Conservation (phyloP, 495 filamentous ascomycete genomes). For the Barbatosphaeria neglecta region DNA sequence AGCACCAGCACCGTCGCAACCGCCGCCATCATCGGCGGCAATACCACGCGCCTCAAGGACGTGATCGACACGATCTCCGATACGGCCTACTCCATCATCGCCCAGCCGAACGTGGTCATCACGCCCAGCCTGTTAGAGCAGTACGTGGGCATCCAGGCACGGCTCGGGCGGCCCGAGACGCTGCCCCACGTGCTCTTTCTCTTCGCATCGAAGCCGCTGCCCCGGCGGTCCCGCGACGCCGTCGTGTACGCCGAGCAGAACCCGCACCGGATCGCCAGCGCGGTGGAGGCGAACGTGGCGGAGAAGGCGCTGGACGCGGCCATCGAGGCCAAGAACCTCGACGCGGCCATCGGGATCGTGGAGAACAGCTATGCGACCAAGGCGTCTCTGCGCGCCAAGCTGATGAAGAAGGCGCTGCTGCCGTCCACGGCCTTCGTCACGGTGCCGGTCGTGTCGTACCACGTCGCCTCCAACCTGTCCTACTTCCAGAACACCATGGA, state of each 20-base stretch:
- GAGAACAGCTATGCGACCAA: conserved; percentile 62
- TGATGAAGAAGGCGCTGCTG: conserved; percentile 32
- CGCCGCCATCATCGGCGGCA: background rate
- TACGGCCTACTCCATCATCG: conserved; percentile 52
- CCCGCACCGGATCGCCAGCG: conserved; percentile 55
- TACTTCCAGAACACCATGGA: conserved; percentile 60
- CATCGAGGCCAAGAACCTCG: conserved; percentile 61
- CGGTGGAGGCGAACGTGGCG: conserved; percentile 55
- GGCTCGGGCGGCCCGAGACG: conserved; percentile 57
- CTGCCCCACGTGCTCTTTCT: conserved; percentile 71
- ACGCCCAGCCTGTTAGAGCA: conserved; percentile 52
- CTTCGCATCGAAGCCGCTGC: conserved; percentile 73
- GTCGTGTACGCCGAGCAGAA: conserved; percentile 50
- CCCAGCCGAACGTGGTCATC: conserved; percentile 72
- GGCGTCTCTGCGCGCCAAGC: conserved; percentile 59
- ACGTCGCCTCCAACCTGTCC: conserved; percentile 49
- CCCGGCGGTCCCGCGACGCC: conserved; percentile 44
- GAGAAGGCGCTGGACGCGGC: conserved; percentile 63
- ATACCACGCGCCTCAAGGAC: conserved; percentile 5
- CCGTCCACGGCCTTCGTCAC: conserved; percentile 29
- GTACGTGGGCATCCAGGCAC: conserved; percentile 61
- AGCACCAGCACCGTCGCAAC: too few relatives aligned
- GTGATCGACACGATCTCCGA: conserved; percentile 34
- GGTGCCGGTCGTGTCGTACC: conserved; percentile 59
- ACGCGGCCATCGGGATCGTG: conserved; percentile 67